Percentiles rank a stretch among this genome's conserved stretches.
phyloP scores from a whole-genome alignment of 805 yeast species.

The Sugiyamaella valdiviana region DNA sequence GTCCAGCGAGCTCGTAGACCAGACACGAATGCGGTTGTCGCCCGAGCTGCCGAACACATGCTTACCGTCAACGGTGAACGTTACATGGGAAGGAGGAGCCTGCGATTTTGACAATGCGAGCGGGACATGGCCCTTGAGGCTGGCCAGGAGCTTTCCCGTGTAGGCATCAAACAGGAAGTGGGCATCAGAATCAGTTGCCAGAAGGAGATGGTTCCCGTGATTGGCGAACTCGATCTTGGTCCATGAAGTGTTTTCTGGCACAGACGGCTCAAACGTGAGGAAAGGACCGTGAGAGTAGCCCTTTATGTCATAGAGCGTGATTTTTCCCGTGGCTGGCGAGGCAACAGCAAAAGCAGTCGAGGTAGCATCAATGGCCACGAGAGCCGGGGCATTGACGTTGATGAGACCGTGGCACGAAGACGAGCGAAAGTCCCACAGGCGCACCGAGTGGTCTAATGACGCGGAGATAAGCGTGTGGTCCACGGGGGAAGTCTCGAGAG shows the following conservation, averaged over 20 bases:
- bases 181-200: conserved; percentile 49
- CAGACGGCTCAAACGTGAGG: conserved; percentile 37
- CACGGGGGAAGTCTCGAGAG: conserved; percentile 66
- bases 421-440: conserved; percentile 80
- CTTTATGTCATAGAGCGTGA: conserved; percentile 57
- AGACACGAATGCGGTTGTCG: conserved; percentile 45
- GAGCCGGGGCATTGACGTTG: conserved; percentile 47
- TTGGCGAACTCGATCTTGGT: conserved; percentile 72
- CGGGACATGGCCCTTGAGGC: conserved; percentile 44
- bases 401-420: conserved; percentile 41
- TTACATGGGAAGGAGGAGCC: conserved; percentile 51
- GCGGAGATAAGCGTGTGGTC: conserved; percentile 60
- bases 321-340: conserved; percentile 37
- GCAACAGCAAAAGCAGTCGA: conserved; percentile 77
- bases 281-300: conserved; percentile 56
- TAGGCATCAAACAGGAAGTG: conserved; percentile 69
- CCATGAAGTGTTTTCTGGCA: conserved; percentile 38
- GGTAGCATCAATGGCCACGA: conserved; percentile 74
- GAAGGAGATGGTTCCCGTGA: conserved; percentile 57
- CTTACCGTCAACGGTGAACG: conserved; percentile 63
- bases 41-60: conserved; percentile 57
- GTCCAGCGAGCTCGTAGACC: conserved; percentile 39
- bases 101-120: conserved; percentile 36
- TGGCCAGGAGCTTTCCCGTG: conserved; percentile 46
- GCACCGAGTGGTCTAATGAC: conserved; percentile 70